Evolutionary conservation across 208 protist species (phyloP).

Genomic region (Porcisia deanei): DNA sequence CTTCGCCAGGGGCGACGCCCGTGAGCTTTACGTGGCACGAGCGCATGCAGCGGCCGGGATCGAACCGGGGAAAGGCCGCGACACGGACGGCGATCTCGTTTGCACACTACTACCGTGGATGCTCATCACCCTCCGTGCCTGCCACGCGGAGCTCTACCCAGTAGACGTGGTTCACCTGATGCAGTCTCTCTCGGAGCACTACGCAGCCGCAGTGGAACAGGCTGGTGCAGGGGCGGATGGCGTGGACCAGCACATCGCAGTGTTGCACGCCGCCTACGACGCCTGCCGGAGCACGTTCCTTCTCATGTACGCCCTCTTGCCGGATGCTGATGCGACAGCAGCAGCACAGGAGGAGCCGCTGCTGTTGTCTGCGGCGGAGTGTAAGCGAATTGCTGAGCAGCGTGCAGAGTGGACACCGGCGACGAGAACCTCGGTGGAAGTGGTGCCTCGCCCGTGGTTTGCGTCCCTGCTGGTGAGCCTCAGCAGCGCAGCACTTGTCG

Average conservation of each 20-base stretch:
- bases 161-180: constrained; percentile 72
- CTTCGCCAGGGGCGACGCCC: constrained; percentile 17
- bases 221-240: neutral
- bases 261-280: constrained; percentile 73
- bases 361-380: constrained; percentile 10
- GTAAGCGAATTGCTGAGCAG: constrained; percentile 7
- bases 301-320: constrained; percentile 55
- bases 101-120: constrained; percentile 54
- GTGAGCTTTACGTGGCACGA: neutral
- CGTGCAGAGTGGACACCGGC: constrained; percentile 51
- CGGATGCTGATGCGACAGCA: neutral
- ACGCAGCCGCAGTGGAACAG: constrained; percentile 16
- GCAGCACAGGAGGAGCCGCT: neutral
- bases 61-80: neutral
- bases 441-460: constrained; percentile 54
- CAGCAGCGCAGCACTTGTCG: constrained; percentile 39
- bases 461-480: constrained; percentile 51
- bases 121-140: constrained; percentile 39
- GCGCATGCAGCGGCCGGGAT: neutral
- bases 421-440: constrained; percentile 43
- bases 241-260: neutral
- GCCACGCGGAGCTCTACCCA: constrained; percentile 60
- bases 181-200: constrained; percentile 37
- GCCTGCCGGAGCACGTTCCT: constrained; percentile 69
- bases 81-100: constrained; percentile 6